phyloP scores from a whole-genome alignment of 768 basidiomycete species.

The Tulasnella sp. region DNA sequence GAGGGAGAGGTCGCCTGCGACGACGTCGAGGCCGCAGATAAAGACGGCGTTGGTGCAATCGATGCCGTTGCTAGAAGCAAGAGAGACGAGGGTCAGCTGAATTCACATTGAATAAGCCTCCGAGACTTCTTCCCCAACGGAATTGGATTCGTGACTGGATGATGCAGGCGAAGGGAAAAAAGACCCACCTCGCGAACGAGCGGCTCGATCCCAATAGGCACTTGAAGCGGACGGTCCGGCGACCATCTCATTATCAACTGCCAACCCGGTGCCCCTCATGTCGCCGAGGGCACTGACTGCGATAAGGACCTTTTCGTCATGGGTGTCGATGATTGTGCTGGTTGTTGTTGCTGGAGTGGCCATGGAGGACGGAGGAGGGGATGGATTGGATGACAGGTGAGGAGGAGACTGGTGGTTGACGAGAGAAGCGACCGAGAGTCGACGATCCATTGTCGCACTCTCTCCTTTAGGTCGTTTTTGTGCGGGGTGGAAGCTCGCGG shows the following conservation, averaged over 20 bases:
- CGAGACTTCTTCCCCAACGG: not conserved
- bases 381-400: not conserved
- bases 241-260: not conserved
- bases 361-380: not conserved
- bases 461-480: not conserved
- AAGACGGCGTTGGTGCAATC: constrained; percentile 15
- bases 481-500: not conserved
- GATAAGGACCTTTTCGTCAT: constrained; percentile 65
- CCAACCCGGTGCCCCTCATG: constrained; percentile 37
- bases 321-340: constrained; percentile 6
- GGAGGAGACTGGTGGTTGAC: constrained; percentile 1
- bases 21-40: constrained; percentile 17
- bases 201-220: not conserved
- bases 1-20: constrained; percentile 15
- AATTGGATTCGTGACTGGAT: not conserved
- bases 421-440: constrained; percentile 8
- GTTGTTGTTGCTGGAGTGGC: not conserved
- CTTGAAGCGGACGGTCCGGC: not conserved
- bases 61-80: constrained; percentile 3
- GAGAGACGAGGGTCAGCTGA: not conserved
- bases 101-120: not conserved
- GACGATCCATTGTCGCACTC: constrained; percentile 1
- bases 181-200: constrained; percentile 4
- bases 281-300: constrained; percentile 66
- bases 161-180: not conserved